A percentile compares a stretch with the other conserved stretches of the same genome.
These are phyloP conservation scores for Moricandia moricandioides DNA, from an alignment of 345 rosid genomes.

Conservation along the genomic window DNA sequence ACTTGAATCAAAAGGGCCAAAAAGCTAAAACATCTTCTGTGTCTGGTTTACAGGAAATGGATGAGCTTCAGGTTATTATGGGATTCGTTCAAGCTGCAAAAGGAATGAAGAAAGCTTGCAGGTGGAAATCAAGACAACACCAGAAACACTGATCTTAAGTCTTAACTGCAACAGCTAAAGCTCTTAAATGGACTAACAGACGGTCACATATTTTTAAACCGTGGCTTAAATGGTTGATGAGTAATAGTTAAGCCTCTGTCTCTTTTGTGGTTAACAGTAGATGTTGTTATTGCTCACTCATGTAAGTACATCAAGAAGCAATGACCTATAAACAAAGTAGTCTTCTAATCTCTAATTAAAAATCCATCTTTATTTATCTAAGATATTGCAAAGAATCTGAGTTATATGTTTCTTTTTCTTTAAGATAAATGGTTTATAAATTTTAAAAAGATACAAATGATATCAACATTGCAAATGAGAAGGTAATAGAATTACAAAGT, in stretches of 20 bases:
- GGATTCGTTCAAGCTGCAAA: constrained; percentile 94
- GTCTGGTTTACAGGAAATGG: constrained; percentile 92
- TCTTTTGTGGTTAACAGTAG: constrained; percentile 14
- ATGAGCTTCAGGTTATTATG: constrained; percentile 90
- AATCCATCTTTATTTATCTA: neutral
- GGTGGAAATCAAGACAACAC: constrained; percentile 29
- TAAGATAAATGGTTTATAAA: neutral
- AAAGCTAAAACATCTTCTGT: too few relatives aligned
- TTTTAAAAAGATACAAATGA: constrained; percentile 6
- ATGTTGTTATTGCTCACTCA: constrained; percentile 9
- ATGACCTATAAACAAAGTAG: constrained; percentile 8
- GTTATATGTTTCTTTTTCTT: neutral
- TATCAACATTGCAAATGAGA: neutral
- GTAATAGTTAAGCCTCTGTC: constrained; percentile 1
- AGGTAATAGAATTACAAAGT: neutral
- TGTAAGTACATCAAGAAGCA: constrained; percentile 16
- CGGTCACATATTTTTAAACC: neutral
- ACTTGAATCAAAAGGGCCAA: neutral
- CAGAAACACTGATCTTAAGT: constrained; percentile 18
- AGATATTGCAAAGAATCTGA: neutral
- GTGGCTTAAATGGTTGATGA: neutral
- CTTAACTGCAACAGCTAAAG: constrained; percentile 26
- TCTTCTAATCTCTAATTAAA: constrained; percentile 9
- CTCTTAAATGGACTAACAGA: constrained; percentile 27
- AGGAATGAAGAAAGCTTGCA: constrained; percentile 68